Base-by-base conservation (phyloP, 2,329 filamentous ascomycete species). In the Phyllosticta capitalensis region DNA sequence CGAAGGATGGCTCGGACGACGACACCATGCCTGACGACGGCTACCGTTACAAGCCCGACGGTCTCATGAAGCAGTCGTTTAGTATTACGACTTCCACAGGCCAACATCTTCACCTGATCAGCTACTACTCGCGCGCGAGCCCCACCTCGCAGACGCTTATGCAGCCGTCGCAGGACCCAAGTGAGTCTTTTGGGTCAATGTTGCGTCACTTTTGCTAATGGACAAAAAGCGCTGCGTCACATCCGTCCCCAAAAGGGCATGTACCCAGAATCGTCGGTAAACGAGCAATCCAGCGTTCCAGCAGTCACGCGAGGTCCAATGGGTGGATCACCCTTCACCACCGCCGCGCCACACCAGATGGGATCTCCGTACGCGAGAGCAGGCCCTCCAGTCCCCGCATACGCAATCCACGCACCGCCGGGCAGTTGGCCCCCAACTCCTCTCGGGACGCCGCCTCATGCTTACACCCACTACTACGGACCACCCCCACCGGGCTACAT, bases 11-110 rank as follows among this genome's bases (percentile, higher is more conserved):
- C 68, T 92, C 94, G 54, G 88, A 84, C 66, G 87, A 89, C 59
- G 88, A 84, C 66, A 87, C 89, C 58, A 87, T 84, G 66, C 82
- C 81, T 22, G 71, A 71, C 26, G 72, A 74, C 52, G 71, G 72
- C 58, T 74, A 73, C 59, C 69, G 72, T 21, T 68, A 80, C 78
- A 59, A 99, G 96, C 79, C 89, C 88, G 94, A 99, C 68, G 94
- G 94, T 0, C 82, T 99, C 3, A 96, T 97, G 91, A 99, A 99
- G 82, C 94, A 99, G 75, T 97, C 94, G 0, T 99, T 97, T 80
- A 97, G 92, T 76, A 97, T 99, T 76, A 96, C 92, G 21, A 97
- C 94, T 1, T 90, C 89, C 1, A 86, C 81, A 45, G 84, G 90
- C 64, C 91, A 96, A 68, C 94, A 97, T 71, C 84, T 99, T 1